Evolutionary conservation across 2,329 filamentous ascomycete species (phyloP), one percentile per base, ranked within the genome.

Genomic region (Bipolaris victoriae): DNA sequence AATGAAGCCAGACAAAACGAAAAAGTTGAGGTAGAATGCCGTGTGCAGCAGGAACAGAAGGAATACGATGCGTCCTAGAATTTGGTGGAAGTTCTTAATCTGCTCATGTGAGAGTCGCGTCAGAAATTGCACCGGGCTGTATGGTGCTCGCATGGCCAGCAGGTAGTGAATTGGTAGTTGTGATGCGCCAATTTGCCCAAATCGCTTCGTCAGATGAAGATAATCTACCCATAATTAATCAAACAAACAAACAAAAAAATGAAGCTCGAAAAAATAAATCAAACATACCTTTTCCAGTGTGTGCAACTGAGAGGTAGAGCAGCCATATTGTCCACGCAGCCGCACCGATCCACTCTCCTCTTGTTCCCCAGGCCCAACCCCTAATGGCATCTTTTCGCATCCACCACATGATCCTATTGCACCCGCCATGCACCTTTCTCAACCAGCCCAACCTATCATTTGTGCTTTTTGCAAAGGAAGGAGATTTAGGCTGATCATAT

Each of bases 121-220:
- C 13, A 86, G 70, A 20, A 80, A 71, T 46, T 83, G 82, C 13
- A 86, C 66, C 1, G 83, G 79, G 3, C 78, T 81, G 50, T 82
- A 84, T 4, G 79, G 75, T 7, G 81, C 79, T 51, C 81, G 81
- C 54, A 83, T 76, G 15, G 82, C 76, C 57, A 88, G 79, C 6
- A 87, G 77, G 55, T 86, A 85, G 52, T 87, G 85, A 2, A 87
- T 69, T 1, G 86, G 86, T 1, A 77, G 69, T 63, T 88, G 86
- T 7, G 85, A 87, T 5, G 85, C 79, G 20, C 78, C 84, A 48
- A 88, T 79, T 45, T 85, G 84, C 16, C 83, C 86, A 51, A 88
- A 79, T 5, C 85, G 81, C 73, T 87, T 88, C 22, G 86, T 88
- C 22, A 88, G 74, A 69, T 88, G 86, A 29, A 88, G 77, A 55